Base-by-base conservation (phyloP, 805 yeast species). In the Jamesozyma hellenica region DNA sequence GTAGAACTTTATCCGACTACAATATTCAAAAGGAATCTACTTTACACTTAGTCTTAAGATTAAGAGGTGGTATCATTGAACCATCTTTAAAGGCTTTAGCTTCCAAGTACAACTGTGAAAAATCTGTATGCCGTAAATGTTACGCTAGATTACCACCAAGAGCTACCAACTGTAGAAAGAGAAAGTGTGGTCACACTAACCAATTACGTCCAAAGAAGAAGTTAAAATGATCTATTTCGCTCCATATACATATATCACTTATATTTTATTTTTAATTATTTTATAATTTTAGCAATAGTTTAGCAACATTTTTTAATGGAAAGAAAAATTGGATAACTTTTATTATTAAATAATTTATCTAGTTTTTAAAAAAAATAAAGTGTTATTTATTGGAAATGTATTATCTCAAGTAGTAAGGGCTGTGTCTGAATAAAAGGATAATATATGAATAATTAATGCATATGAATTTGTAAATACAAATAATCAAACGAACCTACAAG, bases 161-260 rank as follows among this genome's bases (percentile, higher is more conserved):
- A 84, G 98, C 98, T 64, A 92, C 97, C 74, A 92, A 92, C 96
- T 92, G 98, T 82, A 87, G 98, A 80, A 92, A 92, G 97, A 87
- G 96, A 86, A 92, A 92, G 82, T 92, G 98, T 77, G 98, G 98
- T 68, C 98, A 92, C 94, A 79, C 96, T 71, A 92, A 92, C 82
- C 98, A 92, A 79, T 85, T 92, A 74, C 87, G 98, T 80, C 97
- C 97, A 75, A 92, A 90, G 94, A 90, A 90, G 94, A 90, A 90
- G 88, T 80, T 86, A 71, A 87, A 88, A 79, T 88, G 75, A 73
- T 68, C 73, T 66, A 28, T 31, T 38, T 41, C 41, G 40, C 37
- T 13, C 32, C 27, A 17, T 32, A 17, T 14, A 31, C 12, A 11
- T 31, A 25, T 25, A 18, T 40, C 32, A 32, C 36, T 27, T 34